These are phyloP conservation scores for Clarireedia monteithiana DNA, from an alignment of 2,329 filamentous ascomycete genomes.

Conservation along the genomic window DNA sequence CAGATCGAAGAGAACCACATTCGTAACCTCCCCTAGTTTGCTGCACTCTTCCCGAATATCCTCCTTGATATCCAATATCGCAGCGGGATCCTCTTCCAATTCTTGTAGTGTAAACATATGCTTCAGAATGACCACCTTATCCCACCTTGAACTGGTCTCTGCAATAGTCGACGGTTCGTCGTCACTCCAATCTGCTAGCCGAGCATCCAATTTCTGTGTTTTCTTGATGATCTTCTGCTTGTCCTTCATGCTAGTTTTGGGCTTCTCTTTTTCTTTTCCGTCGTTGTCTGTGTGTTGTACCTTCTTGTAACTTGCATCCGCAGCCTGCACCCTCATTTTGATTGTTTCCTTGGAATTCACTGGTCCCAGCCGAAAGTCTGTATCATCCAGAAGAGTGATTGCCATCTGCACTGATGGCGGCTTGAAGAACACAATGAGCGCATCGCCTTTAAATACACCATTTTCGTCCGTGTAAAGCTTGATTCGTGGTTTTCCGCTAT, in stretches of 20 bases:
- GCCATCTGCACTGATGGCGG: slow-evolving; percentile 86
- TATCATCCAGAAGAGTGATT: slow-evolving; percentile 73
- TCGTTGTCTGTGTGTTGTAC: slow-evolving; percentile 54
- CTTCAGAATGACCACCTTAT: slow-evolving; percentile 79
- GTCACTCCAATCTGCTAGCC: slow-evolving; percentile 92
- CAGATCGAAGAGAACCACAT: slow-evolving; percentile 82
- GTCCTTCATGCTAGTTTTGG: slow-evolving; percentile 53
- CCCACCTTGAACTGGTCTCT: slow-evolving; percentile 52
- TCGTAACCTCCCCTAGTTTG: slow-evolving; percentile 81
- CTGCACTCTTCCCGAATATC: slow-evolving; percentile 86
- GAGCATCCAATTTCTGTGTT: slow-evolving; percentile 84
- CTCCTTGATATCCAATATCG: slow-evolving; percentile 85
- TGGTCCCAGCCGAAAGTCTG: slow-evolving; percentile 62
- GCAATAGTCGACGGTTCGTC: slow-evolving; percentile 61
- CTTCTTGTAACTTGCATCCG: slow-evolving; percentile 89
- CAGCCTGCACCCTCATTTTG: slow-evolving; percentile 72
- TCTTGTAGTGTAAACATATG: slow-evolving; percentile 89
- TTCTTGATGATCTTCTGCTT: slow-evolving; percentile 87
- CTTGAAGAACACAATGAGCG: slow-evolving; percentile 88
- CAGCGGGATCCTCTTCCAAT: slow-evolving; percentile 75
- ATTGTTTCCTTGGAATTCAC: slow-evolving; percentile 38
- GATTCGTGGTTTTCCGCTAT: slow-evolving; percentile 78
- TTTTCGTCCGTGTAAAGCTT: slow-evolving; percentile 82
- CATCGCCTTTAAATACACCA: slow-evolving; percentile 88
- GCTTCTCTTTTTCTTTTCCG: slow-evolving; percentile 38